phyloP scores from a whole-genome alignment of 139 green algal species.

The Chlamydomonas incerta region DNA sequence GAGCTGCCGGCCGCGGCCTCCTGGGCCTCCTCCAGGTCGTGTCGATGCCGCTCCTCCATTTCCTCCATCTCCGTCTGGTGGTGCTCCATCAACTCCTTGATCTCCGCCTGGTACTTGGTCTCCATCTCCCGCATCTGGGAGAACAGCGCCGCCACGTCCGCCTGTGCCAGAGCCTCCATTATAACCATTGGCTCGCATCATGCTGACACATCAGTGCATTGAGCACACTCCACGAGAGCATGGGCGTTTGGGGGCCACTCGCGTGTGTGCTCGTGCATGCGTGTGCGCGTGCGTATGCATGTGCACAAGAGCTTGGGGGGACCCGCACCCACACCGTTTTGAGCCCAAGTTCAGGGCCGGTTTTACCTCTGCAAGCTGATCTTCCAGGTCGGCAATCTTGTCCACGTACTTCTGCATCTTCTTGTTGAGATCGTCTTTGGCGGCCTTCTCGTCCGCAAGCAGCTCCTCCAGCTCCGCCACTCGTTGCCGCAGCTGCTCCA shows the following conservation, averaged over 20 bases:
- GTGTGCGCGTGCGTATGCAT: not conserved
- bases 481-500: constrained; percentile 6
- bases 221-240: not conserved
- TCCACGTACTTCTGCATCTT: constrained; percentile 41
- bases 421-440: constrained; percentile 38
- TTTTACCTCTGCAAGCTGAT: constrained; percentile 47
- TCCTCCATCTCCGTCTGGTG: constrained; percentile 46
- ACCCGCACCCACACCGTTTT: not conserved
- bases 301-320: constrained; percentile 42
- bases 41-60: constrained; percentile 27
- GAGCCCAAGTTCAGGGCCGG: not conserved
- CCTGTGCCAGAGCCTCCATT: constrained; percentile 27
- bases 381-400: constrained; percentile 47
- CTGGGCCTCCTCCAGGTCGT: constrained; percentile 18
- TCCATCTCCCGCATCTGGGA: constrained; percentile 44
- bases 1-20: not conserved
- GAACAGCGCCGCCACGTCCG: constrained; percentile 16
- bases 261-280: not conserved
- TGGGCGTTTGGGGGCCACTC: not conserved
- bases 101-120: constrained; percentile 27
- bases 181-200: not conserved
- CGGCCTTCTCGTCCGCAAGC: constrained; percentile 38
- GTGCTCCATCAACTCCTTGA: constrained; percentile 40
- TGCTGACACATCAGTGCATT: too few species aligned
- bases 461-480: constrained; percentile 15